Conservation (phyloP, 371 early-diverging fungal species). For the Rhizomucor pusillus region DNA sequence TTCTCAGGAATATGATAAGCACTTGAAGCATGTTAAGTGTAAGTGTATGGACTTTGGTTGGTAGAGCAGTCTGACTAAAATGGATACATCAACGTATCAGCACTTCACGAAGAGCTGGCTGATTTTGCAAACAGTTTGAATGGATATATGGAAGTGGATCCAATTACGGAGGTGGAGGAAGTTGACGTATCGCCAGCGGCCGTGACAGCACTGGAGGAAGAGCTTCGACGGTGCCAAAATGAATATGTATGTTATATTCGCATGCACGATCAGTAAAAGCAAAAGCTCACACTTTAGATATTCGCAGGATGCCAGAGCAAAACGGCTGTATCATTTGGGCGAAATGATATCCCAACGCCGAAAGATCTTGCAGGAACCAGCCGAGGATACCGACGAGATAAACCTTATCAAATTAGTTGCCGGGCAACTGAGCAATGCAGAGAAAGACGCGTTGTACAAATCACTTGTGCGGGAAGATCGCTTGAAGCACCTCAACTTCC, state of each 20-base stretch:
- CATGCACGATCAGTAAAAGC: neutral
- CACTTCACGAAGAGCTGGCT: slow-evolving; percentile 8
- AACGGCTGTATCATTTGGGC: no score
- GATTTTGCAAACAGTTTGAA: slow-evolving; percentile 9
- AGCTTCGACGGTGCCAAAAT: slow-evolving; percentile 30
- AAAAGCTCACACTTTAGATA: neutral
- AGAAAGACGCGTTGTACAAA: no score
- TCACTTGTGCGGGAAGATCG: no score
- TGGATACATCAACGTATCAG: neutral
- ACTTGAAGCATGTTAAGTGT: slow-evolving; percentile 18
- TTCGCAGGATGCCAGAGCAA: no score
- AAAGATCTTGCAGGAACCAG: no score
- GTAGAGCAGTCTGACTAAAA: neutral
- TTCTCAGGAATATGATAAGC: slow-evolving; percentile 19
- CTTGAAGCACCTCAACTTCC: no score
- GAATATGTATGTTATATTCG: slow-evolving; percentile 26
- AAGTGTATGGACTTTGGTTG: neutral
- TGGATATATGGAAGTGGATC: slow-evolving; percentile 26
- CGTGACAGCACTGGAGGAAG: slow-evolving; percentile 35
- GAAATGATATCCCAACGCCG: no score
- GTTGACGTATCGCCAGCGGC: slow-evolving; percentile 38
- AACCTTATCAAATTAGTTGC: no score
- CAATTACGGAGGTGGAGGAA: slow-evolving; percentile 15
- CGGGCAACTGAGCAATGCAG: no score
- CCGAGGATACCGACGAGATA: no score